Percentiles rank a stretch among this genome's conserved stretches.
Conservation (phyloP, 1,284 basidiomycete genomes). For the Rhodotorula sp. region DNA sequence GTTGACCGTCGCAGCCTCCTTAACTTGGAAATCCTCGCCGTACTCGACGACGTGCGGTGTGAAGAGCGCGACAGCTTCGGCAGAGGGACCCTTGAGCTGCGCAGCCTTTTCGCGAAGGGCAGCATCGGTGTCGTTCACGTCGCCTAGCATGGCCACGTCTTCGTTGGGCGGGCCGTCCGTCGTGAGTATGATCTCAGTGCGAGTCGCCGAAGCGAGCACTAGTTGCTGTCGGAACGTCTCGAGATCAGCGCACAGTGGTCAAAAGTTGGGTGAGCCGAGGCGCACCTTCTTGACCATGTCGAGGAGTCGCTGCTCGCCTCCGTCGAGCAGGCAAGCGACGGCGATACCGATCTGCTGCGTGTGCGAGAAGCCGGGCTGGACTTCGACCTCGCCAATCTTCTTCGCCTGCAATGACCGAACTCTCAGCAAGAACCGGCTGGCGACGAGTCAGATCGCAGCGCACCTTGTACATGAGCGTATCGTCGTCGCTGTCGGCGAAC, state of each 20-base stretch:
- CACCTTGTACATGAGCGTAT: slow-evolving; percentile 45
- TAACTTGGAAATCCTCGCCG: slow-evolving; percentile 64
- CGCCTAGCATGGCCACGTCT: slow-evolving; percentile 53
- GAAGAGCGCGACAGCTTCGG: slow-evolving; percentile 69
- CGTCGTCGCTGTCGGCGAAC: slow-evolving; percentile 55
- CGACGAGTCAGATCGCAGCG: background rate
- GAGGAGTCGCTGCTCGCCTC: slow-evolving; percentile 63
- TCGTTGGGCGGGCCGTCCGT: slow-evolving; percentile 56
- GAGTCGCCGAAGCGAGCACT: slow-evolving; percentile 62
- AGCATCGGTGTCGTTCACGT: slow-evolving; percentile 56
- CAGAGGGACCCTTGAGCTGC: slow-evolving; percentile 58
- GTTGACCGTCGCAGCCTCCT: slow-evolving; percentile 71
- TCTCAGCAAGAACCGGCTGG: background rate
- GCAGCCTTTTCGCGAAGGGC: slow-evolving; percentile 45
- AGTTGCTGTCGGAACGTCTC: slow-evolving; percentile 59
- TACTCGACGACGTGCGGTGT: slow-evolving; percentile 38
- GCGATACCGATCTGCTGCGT: slow-evolving; percentile 84
- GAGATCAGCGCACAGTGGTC: background rate
- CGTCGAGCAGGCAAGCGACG: slow-evolving; percentile 69
- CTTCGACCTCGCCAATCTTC: slow-evolving; percentile 64
- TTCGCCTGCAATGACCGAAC: slow-evolving; percentile 17
- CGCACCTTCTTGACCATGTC: slow-evolving; percentile 77
- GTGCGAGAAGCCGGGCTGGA: slow-evolving; percentile 85
- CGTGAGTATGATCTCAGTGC: slow-evolving; percentile 68
- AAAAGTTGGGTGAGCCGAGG: background rate